A percentile compares a stretch with the other conserved stretches of the same genome.
Conservation (phyloP, 2,329 filamentous ascomycete species). For the Diplodia seriata region DNA sequence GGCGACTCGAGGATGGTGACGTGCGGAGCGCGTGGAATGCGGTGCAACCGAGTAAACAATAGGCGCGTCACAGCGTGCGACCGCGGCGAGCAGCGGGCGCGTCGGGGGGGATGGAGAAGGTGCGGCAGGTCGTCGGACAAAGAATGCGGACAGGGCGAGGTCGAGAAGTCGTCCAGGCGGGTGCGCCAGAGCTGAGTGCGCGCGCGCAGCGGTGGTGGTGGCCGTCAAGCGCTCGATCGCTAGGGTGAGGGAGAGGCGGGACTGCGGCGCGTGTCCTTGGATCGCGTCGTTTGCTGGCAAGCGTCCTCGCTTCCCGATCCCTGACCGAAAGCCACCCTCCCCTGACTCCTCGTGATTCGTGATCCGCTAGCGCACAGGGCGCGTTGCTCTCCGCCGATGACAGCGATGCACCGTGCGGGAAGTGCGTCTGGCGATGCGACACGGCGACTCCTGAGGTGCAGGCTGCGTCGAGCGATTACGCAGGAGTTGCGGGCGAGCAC, state of each 20-base stretch:
- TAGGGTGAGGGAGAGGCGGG: slow-evolving; percentile 25
- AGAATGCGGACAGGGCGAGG: slow-evolving; percentile 29
- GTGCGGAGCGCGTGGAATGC: slow-evolving; percentile 32
- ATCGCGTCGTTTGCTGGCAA: slow-evolving; percentile 30
- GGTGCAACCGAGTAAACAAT: slow-evolving; percentile 33
- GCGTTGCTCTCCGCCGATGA: slow-evolving; percentile 12
- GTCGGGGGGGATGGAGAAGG: slow-evolving; percentile 10
- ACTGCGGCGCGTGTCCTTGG: slow-evolving; percentile 24
- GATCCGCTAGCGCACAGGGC: slow-evolving; percentile 19
- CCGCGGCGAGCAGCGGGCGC: slow-evolving; percentile 19
- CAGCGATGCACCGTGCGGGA: slow-evolving; percentile 9
- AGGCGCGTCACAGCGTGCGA: slow-evolving; percentile 30
- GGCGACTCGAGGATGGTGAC: slow-evolving; percentile 29
- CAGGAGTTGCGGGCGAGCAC: slow-evolving; percentile 2
- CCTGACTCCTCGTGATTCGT: slow-evolving; percentile 25
- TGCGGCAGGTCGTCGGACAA: slow-evolving; percentile 20
- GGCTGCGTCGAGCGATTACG: slow-evolving; percentile 15
- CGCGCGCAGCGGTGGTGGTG: slow-evolving; percentile 23
- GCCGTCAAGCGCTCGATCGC: slow-evolving; percentile 20
- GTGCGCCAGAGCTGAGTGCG: slow-evolving; percentile 15
- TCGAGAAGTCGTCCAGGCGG: slow-evolving; percentile 9
- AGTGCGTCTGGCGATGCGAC: slow-evolving; percentile 26
- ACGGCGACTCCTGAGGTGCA: slow-evolving; percentile 32
- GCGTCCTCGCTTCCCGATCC: slow-evolving; percentile 23
- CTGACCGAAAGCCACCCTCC: slow-evolving; percentile 18